Percentiles rank a stretch among this genome's conserved stretches.
phyloP scores from a whole-genome alignment of 176 grass and related monocot species.

The Eleusine coracana region DNA sequence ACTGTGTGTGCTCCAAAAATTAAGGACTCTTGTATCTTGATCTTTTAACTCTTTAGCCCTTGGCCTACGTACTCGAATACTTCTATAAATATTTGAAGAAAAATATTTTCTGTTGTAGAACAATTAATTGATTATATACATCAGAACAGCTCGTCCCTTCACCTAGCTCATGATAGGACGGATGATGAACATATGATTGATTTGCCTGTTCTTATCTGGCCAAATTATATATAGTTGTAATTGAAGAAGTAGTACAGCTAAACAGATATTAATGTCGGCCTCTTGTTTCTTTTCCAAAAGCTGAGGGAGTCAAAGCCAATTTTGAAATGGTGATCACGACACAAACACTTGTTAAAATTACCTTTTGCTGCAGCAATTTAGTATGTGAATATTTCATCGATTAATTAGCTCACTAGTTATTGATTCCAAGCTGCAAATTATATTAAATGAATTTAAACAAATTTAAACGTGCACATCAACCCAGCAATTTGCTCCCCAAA shows the following conservation, averaged over 20 bases:
- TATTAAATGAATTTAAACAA: not conserved
- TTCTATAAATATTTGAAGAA: no score
- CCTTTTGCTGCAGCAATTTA: not conserved
- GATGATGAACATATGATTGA: not conserved
- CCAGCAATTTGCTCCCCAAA: constrained; percentile 26
- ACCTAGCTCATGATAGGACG: no score
- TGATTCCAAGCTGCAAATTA: not conserved
- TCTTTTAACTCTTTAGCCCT: no score
- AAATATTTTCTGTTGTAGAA: no score
- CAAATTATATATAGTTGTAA: not conserved
- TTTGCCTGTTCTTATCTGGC: not conserved
- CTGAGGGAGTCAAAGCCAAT: not conserved
- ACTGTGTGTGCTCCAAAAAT: no score
- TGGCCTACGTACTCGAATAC: no score
- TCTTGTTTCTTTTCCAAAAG: constrained; percentile 14
- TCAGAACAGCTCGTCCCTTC: not conserved
- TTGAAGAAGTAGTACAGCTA: not conserved
- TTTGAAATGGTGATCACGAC: constrained; percentile 13
- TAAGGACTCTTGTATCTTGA: no score
- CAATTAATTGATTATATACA: no score
- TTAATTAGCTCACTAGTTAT: not conserved
- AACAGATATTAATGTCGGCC: not conserved
- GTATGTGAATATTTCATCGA: not conserved
- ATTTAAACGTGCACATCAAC: not conserved
- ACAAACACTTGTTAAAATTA: not conserved